Percentiles rank a stretch among this genome's conserved stretches.
phyloP scores from a whole-genome alignment of 495 filamentous ascomycete genomes.

The Aspergillus bridgeri region DNA sequence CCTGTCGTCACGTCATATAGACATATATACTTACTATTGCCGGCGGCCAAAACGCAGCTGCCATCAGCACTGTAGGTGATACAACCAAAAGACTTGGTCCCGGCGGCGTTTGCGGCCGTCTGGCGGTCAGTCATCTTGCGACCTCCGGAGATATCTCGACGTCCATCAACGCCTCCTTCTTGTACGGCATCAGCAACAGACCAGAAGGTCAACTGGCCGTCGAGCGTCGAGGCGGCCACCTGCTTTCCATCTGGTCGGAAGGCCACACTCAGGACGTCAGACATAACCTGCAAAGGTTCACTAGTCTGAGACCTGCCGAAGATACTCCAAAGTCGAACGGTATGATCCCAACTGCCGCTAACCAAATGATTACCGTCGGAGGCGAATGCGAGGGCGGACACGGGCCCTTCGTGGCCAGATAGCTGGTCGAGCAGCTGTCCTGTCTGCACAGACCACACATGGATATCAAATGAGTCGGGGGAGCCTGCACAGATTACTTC shows the following conservation, averaged over 20 bases:
- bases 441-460: slow-evolving; percentile 97
- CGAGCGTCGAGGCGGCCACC: slow-evolving; percentile 85
- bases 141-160: slow-evolving; percentile 89
- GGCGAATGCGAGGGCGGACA: slow-evolving; percentile 82
- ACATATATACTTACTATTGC: slow-evolving; percentile 97
- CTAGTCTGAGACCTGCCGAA: slow-evolving; percentile 91
- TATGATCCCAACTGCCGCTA: slow-evolving; percentile 93
- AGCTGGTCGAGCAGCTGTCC: slow-evolving; percentile 90
- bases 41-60: slow-evolving; percentile 80
- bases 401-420: slow-evolving; percentile 88
- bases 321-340: slow-evolving; percentile 91
- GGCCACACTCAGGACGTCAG: slow-evolving; percentile 83
- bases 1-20: slow-evolving; percentile 87
- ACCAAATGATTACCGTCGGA: slow-evolving; percentile 78
- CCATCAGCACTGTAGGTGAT: slow-evolving; percentile 91
- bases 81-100: slow-evolving; percentile 84
- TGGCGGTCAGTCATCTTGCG: slow-evolving; percentile 80
- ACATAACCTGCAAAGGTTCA: slow-evolving; percentile 84
- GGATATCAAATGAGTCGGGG: slow-evolving; percentile 92
- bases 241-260: slow-evolving; percentile 89
- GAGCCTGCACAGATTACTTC: slow-evolving; percentile 95
- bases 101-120: slow-evolving; percentile 83
- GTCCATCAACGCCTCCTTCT: slow-evolving; percentile 74
- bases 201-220: slow-evolving; percentile 96
- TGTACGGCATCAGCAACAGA: slow-evolving; percentile 83